Conservation (phyloP, 495 filamentous ascomycete genomes). For the Podospora bellae-mahoneyi region DNA sequence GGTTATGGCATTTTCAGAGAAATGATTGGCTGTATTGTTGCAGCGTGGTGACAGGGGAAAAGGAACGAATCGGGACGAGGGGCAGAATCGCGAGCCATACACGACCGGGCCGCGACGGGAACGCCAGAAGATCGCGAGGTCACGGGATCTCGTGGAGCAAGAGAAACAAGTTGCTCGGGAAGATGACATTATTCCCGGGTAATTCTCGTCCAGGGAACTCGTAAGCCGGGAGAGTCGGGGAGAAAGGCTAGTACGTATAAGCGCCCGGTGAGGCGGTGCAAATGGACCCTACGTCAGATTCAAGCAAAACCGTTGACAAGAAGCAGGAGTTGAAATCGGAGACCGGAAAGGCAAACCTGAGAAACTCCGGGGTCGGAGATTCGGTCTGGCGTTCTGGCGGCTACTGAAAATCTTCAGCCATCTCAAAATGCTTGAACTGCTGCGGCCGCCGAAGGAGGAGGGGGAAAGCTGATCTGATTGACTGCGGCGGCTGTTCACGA, state of each 20-base stretch:
- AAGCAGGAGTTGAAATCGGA: not conserved
- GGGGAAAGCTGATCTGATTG: not conserved
- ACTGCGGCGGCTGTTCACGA: not conserved
- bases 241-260: not conserved
- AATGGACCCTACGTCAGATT: not conserved
- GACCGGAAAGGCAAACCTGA: not conserved
- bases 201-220: not conserved
- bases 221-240: not conserved
- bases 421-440: not conserved
- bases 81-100: conserved; percentile 1
- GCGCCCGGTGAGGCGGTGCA: conserved; percentile 12
- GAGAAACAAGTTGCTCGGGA: not conserved
- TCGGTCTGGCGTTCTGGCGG: conserved; percentile 4
- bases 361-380: not conserved
- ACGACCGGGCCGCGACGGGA: not conserved
- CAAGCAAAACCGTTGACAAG: not conserved
- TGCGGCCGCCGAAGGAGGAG: not conserved
- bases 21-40: conserved; percentile 6
- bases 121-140: conserved; percentile 1
- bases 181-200: not conserved
- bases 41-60: conserved; percentile 8
- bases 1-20: conserved; percentile 1
- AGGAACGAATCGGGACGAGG: conserved; percentile 13
- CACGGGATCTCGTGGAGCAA: conserved; percentile 10
- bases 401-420: conserved; percentile 6